Conservation (phyloP, 164 flowering plant species). For the Dillenia turbinata region DNA sequence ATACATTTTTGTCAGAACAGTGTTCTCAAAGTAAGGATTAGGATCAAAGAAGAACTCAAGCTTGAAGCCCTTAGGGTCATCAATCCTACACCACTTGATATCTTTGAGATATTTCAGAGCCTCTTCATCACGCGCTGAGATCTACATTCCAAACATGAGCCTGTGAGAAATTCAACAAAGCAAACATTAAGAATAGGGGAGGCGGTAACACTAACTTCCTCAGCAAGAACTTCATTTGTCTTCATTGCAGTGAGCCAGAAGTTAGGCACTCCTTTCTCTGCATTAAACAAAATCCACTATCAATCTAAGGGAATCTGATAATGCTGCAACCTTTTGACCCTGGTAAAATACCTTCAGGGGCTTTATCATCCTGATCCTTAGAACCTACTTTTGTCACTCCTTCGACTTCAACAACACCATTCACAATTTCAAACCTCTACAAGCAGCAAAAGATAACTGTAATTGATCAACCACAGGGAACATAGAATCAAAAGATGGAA, state of each 20-base stretch:
- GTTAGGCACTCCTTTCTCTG: conserved; percentile 39
- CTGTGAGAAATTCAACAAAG: background rate
- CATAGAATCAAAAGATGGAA: background rate
- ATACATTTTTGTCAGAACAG: conserved; percentile 39
- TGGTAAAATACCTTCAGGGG: conserved; percentile 30
- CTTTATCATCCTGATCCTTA: conserved; percentile 33
- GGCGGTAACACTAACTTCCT: conserved; percentile 20
- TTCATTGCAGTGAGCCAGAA: conserved; percentile 44
- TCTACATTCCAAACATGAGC: conserved; percentile 12
- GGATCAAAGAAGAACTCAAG: conserved; percentile 44
- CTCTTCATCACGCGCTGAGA: conserved; percentile 36
- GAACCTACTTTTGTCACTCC: conserved; percentile 39
- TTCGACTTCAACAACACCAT: conserved; percentile 70
- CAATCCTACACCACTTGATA: conserved; percentile 38
- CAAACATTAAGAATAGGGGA: background rate
- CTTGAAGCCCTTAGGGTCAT: conserved; percentile 46
- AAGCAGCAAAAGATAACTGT: conserved; percentile 8
- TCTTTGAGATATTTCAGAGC: conserved; percentile 38
- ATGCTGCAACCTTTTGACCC: background rate
- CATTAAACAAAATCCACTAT: background rate
- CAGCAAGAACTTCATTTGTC: conserved; percentile 31
- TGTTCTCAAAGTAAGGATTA: conserved; percentile 38
- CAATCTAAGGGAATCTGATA: background rate
- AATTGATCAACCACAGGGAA: background rate
- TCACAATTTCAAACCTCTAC: conserved; percentile 84